Evolutionary conservation across 805 yeast genomes (phyloP).

Genomic region (Candida quercuum): DNA sequence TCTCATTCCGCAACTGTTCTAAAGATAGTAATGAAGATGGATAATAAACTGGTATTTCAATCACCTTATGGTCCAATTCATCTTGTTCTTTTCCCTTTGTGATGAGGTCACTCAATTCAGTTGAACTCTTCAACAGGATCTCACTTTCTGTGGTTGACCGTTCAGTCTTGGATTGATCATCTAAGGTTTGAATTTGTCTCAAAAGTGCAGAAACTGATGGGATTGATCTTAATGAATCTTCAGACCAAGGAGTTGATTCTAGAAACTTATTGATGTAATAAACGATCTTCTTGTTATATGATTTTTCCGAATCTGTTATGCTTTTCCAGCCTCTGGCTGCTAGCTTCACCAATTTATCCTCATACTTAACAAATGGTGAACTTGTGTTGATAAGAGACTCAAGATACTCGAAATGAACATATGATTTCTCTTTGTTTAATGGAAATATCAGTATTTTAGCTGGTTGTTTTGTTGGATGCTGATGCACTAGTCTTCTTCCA

Average conservation of each 20-base stretch:
- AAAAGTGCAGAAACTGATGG: constrained; percentile 64
- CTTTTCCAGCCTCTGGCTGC: constrained; percentile 60
- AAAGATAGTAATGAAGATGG: constrained; percentile 36
- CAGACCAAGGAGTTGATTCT: constrained; percentile 73
- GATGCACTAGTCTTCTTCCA: not conserved
- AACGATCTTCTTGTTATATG: constrained; percentile 57
- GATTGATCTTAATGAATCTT: constrained; percentile 64
- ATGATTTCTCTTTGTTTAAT: constrained; percentile 54
- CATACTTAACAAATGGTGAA: constrained; percentile 34
- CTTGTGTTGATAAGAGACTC: constrained; percentile 25
- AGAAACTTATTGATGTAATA: constrained; percentile 45
- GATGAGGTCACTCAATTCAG: not conserved
- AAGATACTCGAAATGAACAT: constrained; percentile 63
- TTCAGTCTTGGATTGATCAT: constrained; percentile 12
- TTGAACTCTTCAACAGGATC: constrained; percentile 14
- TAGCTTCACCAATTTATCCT: constrained; percentile 39
- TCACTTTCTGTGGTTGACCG: too few relatives aligned
- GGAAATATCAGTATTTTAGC: constrained; percentile 71
- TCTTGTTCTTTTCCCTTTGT: constrained; percentile 12
- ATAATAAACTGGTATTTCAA: constrained; percentile 41
- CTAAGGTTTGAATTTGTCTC: constrained; percentile 22
- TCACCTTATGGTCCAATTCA: constrained; percentile 20
- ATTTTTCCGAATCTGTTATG: constrained; percentile 47
- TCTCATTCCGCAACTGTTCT: constrained; percentile 29
- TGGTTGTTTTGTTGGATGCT: constrained; percentile 24